phyloP scores from a whole-genome alignment of 345 rosid genomes.

The Cardiospermum halicacabum region DNA sequence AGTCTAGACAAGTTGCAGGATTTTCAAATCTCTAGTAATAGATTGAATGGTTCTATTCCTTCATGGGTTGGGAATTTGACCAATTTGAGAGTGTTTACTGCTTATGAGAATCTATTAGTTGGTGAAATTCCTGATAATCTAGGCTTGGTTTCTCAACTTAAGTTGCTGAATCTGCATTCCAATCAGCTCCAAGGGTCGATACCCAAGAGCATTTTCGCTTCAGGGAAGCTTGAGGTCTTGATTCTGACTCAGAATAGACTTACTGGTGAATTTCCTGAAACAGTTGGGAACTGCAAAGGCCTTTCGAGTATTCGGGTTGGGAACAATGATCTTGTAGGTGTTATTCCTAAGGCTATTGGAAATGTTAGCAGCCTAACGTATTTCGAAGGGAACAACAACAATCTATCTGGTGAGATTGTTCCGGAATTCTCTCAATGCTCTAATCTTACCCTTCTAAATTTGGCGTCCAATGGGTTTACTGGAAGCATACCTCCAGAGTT shows the following conservation, averaged over 20 bases:
- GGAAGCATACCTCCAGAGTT: constrained; percentile 70
- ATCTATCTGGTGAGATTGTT: constrained; percentile 75
- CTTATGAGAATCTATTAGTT: constrained; percentile 55
- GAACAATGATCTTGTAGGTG: constrained; percentile 72
- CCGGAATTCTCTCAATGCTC: constrained; percentile 70
- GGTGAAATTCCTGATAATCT: constrained; percentile 69
- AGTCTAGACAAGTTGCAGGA: constrained; percentile 59
- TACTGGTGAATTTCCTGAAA: constrained; percentile 63
- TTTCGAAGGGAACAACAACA: constrained; percentile 85
- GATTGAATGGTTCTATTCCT: constrained; percentile 68
- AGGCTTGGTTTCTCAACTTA: constrained; percentile 61
- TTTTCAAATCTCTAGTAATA: constrained; percentile 66
- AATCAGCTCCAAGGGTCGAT: constrained; percentile 75
- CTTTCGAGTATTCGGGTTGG: constrained; percentile 87
- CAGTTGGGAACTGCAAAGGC: constrained; percentile 60
- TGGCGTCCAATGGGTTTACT: constrained; percentile 80
- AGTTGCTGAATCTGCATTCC: constrained; percentile 84
- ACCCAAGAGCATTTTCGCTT: constrained; percentile 67
- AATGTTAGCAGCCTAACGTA: constrained; percentile 82
- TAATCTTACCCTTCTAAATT: constrained; percentile 78
- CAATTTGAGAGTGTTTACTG: constrained; percentile 51
- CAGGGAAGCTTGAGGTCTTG: constrained; percentile 76
- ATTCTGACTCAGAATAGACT: constrained; percentile 75
- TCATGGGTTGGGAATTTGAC: constrained; percentile 64
- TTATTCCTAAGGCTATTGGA: constrained; percentile 69